phyloP scores from a whole-genome alignment of 345 rosid genomes.

The Geranium brycei region DNA sequence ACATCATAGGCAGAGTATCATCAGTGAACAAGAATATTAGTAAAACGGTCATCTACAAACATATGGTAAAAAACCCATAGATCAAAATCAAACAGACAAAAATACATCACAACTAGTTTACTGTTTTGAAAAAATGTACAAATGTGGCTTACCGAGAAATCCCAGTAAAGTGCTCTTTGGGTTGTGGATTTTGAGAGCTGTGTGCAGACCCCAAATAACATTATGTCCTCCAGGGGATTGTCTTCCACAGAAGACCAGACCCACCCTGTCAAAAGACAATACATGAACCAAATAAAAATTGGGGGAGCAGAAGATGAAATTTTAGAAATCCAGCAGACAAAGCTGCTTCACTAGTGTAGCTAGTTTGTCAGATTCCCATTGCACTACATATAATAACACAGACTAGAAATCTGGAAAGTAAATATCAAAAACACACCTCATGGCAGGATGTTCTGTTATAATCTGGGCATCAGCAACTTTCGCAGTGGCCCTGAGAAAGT shows the following conservation, averaged over 20 bases:
- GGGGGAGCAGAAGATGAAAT: background rate
- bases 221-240: constrained; percentile 99
- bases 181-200: constrained; percentile 78
- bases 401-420: background rate
- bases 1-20: too few relatives aligned
- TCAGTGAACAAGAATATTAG: too few relatives aligned
- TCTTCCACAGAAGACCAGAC: constrained; percentile 86
- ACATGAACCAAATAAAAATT: background rate
- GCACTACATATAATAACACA: background rate
- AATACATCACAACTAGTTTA: background rate
- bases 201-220: constrained; percentile 82
- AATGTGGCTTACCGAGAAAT: constrained; percentile 52
- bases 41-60: background rate
- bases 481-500: constrained; percentile 75
- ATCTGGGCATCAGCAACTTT: constrained; percentile 88
- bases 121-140: too few relatives aligned
- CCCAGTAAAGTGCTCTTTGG: constrained; percentile 60
- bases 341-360: background rate
- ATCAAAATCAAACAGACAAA: background rate
- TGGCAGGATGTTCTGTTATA: constrained; percentile 67
- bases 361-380: background rate
- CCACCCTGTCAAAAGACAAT: constrained; percentile 45
- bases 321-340: background rate
- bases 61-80: background rate
- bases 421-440: constrained; percentile 31